Conservation (phyloP, 306 rosid species). For the Sophora flavescens region DNA sequence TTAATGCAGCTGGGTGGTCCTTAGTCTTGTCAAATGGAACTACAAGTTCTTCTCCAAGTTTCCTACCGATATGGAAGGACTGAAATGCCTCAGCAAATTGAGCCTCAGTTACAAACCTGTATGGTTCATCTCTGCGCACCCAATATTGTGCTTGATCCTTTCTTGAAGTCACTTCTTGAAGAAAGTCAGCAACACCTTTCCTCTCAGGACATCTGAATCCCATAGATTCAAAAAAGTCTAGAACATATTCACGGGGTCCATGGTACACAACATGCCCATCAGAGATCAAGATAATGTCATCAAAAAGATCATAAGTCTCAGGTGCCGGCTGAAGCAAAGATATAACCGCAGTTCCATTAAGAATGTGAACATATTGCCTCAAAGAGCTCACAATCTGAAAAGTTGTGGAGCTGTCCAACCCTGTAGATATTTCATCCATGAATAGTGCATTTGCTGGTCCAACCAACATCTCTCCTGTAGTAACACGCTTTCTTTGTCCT, state of each 20-base stretch:
- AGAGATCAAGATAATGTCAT: conserved; percentile 58
- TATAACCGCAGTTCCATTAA: conserved; percentile 59
- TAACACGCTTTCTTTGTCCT: conserved; percentile 83
- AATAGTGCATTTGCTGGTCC: conserved; percentile 64
- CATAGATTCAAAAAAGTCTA: conserved; percentile 57
- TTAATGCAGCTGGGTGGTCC: conserved; percentile 60
- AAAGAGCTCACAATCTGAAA: conserved; percentile 59
- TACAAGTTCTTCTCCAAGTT: conserved; percentile 47
- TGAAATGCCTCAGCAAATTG: conserved; percentile 57
- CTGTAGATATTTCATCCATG: conserved; percentile 70
- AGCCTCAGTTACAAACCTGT: conserved; percentile 52
- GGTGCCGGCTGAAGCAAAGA: conserved; percentile 66
- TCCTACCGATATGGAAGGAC: conserved; percentile 54
- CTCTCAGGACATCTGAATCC: conserved; percentile 65
- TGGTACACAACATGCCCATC: conserved; percentile 62
- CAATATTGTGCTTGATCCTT: conserved; percentile 67
- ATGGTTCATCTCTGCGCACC: conserved; percentile 51
- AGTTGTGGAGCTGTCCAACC: conserved; percentile 67
- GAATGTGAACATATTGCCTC: conserved; percentile 53
- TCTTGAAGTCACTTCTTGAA: conserved; percentile 67
- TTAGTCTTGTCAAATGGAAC: conserved; percentile 54
- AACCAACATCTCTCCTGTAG: conserved; percentile 71
- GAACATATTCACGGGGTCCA: conserved; percentile 58
- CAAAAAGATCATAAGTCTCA: conserved; percentile 59
- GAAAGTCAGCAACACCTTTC: conserved; percentile 64